phyloP scores from a whole-genome alignment of 2,329 filamentous ascomycete species.

The Atkinsonella texensis region DNA sequence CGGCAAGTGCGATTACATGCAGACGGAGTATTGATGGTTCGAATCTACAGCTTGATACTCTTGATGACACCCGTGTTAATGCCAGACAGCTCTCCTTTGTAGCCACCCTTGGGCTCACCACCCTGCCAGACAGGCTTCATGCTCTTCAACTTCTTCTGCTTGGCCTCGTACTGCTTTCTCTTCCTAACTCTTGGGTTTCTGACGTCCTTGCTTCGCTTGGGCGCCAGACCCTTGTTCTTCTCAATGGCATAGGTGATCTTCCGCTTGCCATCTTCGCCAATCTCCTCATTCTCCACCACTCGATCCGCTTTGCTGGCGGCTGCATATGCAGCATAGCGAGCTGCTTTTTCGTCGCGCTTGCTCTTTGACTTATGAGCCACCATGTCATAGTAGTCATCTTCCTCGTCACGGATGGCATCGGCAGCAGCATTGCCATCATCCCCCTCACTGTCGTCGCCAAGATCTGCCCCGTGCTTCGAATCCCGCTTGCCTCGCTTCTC shows the following conservation, averaged over 20 bases:
- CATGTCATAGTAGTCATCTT: slow-evolving; percentile 82
- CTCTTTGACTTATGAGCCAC: slow-evolving; percentile 56
- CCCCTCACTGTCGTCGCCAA: slow-evolving; percentile 57
- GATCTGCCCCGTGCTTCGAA: slow-evolving; percentile 49
- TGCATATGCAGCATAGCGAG: slow-evolving; percentile 42
- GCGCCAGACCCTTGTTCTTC: slow-evolving; percentile 94
- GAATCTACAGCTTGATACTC: slow-evolving; percentile 69
- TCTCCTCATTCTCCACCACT: slow-evolving; percentile 51
- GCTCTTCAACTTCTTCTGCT: slow-evolving; percentile 91
- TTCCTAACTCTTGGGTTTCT: slow-evolving; percentile 97
- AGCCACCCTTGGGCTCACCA: slow-evolving; percentile 72
- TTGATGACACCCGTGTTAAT: slow-evolving; percentile 91
- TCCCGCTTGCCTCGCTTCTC: slow-evolving; percentile 65
- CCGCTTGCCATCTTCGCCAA: slow-evolving; percentile 77
- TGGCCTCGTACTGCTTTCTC: slow-evolving; percentile 89
- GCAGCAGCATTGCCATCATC: slow-evolving; percentile 45
- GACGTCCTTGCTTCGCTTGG: slow-evolving; percentile 84
- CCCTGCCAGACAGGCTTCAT: slow-evolving; percentile 80
- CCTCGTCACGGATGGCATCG: slow-evolving; percentile 42
- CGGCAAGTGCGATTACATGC: not conserved
- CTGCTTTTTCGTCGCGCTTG: slow-evolving; percentile 62
- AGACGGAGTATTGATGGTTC: not conserved
- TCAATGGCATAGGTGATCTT: slow-evolving; percentile 88
- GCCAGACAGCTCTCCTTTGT: slow-evolving; percentile 85
- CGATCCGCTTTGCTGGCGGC: slow-evolving; percentile 52